phyloP scores from a whole-genome alignment of 495 filamentous ascomycete species.

The Thozetella sp. region DNA sequence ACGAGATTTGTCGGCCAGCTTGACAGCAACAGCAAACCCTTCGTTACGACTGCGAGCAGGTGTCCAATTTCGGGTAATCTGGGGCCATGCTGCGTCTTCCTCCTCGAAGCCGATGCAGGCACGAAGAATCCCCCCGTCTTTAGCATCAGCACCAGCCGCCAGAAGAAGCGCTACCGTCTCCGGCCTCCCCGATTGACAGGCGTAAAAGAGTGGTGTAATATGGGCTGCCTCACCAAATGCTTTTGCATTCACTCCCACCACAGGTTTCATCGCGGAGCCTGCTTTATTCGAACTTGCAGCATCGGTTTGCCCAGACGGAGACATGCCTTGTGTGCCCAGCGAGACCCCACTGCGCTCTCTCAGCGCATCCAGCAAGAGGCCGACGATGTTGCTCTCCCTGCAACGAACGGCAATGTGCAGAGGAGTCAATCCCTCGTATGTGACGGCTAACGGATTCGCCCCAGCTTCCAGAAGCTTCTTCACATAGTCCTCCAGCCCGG shows the following conservation, averaged over 20 bases:
- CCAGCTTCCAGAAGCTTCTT: slow-evolving; percentile 27
- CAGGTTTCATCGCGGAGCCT: background rate
- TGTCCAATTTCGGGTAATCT: background rate
- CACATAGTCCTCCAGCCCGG: slow-evolving; percentile 3
- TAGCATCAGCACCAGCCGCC: slow-evolving; percentile 23
- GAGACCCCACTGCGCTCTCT: no score
- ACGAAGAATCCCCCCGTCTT: background rate
- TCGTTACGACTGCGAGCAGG: background rate
- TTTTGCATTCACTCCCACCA: no score
- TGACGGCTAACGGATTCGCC: slow-evolving; percentile 16
- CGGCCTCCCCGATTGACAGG: slow-evolving; percentile 29
- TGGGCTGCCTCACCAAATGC: no score
- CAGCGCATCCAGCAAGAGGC: slow-evolving; percentile 27
- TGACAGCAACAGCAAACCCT: background rate
- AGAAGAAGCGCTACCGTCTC: slow-evolving; percentile 30
- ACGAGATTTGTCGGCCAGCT: background rate
- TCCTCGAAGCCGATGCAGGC: background rate
- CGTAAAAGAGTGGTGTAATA: slow-evolving; percentile 28
- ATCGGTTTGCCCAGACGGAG: background rate
- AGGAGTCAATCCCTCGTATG: slow-evolving; percentile 25
- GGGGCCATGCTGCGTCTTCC: background rate
- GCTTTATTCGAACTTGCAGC: background rate
- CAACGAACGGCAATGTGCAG: slow-evolving; percentile 36
- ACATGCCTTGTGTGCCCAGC: no score
- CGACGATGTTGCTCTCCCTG: slow-evolving; percentile 32